These are phyloP conservation scores for Rhizopogon vinicolor DNA, from an alignment of 768 basidiomycete species.

Conservation along the genomic window DNA sequence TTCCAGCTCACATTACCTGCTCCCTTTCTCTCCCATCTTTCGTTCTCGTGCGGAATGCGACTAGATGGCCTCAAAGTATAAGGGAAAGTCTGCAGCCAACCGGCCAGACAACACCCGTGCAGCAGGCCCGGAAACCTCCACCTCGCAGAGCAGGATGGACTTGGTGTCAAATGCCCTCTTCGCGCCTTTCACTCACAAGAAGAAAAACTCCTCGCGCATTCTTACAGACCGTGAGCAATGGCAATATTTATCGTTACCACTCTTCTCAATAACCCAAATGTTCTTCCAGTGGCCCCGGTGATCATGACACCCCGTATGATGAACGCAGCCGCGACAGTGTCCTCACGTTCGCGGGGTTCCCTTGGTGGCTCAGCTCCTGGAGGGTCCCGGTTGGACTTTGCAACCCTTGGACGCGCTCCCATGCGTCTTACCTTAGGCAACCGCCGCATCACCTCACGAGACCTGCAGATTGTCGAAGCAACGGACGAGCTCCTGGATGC, in stretches of 20 bases:
- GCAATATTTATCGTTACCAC: neutral
- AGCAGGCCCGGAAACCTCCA: conserved; percentile 33
- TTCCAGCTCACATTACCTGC: neutral
- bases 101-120: conserved; percentile 36
- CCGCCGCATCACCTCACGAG: conserved; percentile 73
- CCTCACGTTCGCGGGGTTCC: conserved; percentile 39
- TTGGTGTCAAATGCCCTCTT: conserved; percentile 67
- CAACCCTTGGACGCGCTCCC: conserved; percentile 76
- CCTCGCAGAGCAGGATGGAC: conserved; percentile 45
- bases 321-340: conserved; percentile 61
- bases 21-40: conserved; percentile 2
- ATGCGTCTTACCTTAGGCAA: conserved; percentile 60
- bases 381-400: conserved; percentile 57
- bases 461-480: conserved; percentile 80
- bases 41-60: conserved; percentile 11
- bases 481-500: conserved; percentile 68
- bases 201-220: conserved; percentile 66
- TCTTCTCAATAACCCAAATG: conserved; percentile 4
- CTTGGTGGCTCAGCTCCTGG: conserved; percentile 23
- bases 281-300: conserved; percentile 67
- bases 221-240: conserved; percentile 63
- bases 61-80: conserved; percentile 12
- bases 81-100: conserved; percentile 13
- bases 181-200: conserved; percentile 56
- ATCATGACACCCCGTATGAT: conserved; percentile 90